Percentiles rank a stretch among this genome's conserved stretches.
These are phyloP conservation scores for Candida patagonica DNA, from an alignment of 805 yeast species.

Conservation along the genomic window DNA sequence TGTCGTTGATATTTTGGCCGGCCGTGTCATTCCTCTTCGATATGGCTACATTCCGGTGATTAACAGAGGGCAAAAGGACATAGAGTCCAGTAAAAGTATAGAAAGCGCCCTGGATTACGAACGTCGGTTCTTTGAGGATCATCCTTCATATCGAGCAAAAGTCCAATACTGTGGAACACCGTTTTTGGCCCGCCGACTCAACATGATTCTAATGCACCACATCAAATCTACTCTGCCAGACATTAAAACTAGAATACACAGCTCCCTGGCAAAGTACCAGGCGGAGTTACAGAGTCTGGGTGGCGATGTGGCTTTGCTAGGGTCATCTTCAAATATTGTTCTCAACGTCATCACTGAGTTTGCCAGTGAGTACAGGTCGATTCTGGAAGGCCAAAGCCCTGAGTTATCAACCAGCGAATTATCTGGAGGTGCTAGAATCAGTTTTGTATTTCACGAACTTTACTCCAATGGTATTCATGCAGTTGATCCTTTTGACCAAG, in stretches of 20 bases:
- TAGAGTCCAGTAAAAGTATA: slow-evolving; percentile 77
- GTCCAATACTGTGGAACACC: slow-evolving; percentile 97
- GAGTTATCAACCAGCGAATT: slow-evolving; percentile 84
- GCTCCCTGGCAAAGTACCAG: slow-evolving; percentile 76
- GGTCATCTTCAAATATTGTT: slow-evolving; percentile 83
- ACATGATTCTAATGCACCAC: slow-evolving; percentile 81
- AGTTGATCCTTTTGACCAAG: slow-evolving; percentile 92
- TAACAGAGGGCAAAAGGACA: slow-evolving; percentile 95
- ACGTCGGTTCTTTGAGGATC: slow-evolving; percentile 70
- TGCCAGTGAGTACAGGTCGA: slow-evolving; percentile 83
- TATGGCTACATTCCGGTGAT: slow-evolving; percentile 96
- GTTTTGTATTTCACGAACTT: slow-evolving; percentile 95
- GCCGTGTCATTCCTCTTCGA: slow-evolving; percentile 89
- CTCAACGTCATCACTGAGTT: slow-evolving; percentile 89
- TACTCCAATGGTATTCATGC: slow-evolving; percentile 88
- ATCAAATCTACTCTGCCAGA: slow-evolving; percentile 86
- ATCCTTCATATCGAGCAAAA: slow-evolving; percentile 80
- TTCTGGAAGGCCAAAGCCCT: slow-evolving; percentile 86
- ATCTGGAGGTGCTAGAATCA: slow-evolving; percentile 96
- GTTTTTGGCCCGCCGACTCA: slow-evolving; percentile 84
- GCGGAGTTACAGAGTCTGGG: slow-evolving; percentile 70
- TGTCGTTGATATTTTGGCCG: slow-evolving; percentile 90
- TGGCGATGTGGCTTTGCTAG: slow-evolving; percentile 50
- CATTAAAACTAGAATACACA: slow-evolving; percentile 82
- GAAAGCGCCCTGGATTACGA: slow-evolving; percentile 82